A percentile compares a stretch with the other conserved stretches of the same genome.
Evolutionary conservation across 352 stramenopile species (phyloP).

Genomic region (Phytophthora hibernalis): DNA sequence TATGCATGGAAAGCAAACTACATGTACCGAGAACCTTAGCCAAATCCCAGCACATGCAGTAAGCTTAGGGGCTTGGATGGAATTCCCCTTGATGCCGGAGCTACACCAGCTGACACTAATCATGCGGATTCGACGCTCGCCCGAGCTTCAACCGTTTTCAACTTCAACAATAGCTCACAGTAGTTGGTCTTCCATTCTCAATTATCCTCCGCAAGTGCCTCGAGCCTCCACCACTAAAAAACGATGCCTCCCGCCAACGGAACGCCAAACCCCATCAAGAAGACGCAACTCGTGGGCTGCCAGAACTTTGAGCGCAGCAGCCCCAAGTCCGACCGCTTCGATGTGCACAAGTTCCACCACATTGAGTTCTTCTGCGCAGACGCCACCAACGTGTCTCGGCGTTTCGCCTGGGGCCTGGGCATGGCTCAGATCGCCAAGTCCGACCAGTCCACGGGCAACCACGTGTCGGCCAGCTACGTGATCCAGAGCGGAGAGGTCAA

Average conservation of each 20-base stretch:
- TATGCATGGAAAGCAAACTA: too few relatives aligned
- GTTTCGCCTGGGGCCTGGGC: conserved; percentile 88
- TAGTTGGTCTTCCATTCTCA: conserved; percentile 21
- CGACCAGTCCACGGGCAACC: conserved; percentile 90
- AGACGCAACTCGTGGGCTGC: conserved; percentile 68
- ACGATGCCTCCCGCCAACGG: conserved; percentile 25
- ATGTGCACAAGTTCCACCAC: conserved; percentile 85
- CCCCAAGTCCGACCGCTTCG: conserved; percentile 78
- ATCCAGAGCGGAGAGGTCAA: conserved; percentile 80
- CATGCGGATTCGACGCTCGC: conserved; percentile 17
- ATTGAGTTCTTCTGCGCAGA: conserved; percentile 88
- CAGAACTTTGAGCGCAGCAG: conserved; percentile 84
- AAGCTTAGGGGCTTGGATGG: too few relatives aligned
- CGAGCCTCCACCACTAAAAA: background rate
- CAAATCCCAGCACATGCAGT: background rate
- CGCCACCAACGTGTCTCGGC: conserved; percentile 75
- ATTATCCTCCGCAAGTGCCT: conserved; percentile 10
- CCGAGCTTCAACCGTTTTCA: conserved; percentile 5
- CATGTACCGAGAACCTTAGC: too few relatives aligned
- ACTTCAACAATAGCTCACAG: conserved; percentile 9
- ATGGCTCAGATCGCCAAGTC: conserved; percentile 86
- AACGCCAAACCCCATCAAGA: conserved; percentile 39
- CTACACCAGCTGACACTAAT: conserved; percentile 5
- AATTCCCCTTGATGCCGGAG: background rate
- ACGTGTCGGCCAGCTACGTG: conserved; percentile 87